Evolutionary conservation across 2,329 filamentous ascomycete genomes (phyloP), one percentile per base, ranked within the genome.

Genomic region (Chaetomium sp.): DNA sequence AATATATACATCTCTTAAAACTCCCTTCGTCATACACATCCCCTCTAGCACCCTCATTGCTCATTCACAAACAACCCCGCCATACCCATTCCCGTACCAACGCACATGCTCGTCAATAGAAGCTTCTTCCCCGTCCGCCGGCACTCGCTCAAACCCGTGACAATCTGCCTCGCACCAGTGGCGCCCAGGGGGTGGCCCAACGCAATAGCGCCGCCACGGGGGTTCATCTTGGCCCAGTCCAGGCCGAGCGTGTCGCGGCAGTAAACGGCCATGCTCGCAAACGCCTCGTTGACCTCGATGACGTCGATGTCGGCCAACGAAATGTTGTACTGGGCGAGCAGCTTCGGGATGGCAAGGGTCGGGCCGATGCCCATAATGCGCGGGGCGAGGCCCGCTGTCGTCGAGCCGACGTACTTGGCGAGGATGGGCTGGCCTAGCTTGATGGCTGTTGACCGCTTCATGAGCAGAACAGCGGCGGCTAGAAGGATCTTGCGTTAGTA

Each of bases 251-350:
- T 82, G 66, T 90, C 79, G 54, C 88, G 75, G 74, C 91, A 96
- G 81, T 96, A 97, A 35, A 96, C 91, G 1, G 90, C 91, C 94
- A 97, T 97, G 52, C 88, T 94, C 27, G 91, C 92, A 67, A 99
- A 99, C 1, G 94, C 94, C 80, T 99, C 94, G 77, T 99, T 99
- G 69, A 99, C 75, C 80, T 97, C 94, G 64, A 92, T 79, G 38
- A 97, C 80, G 68, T 99, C 94, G 59, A 94, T 82, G 65, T 97
- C 94, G 57, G 86, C 81, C 53, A 95, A 76, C 32, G 79, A 82
- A 59, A 99, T 74, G 72, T 87, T 84, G 79, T 87, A 85, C 75
- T 94, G 86, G 68, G 74, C 74, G 46, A 99, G 81, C 35, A 99
- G 84, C 82, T 99, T 99, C 61, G 84, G 84, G 61, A 87, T 86